These are phyloP conservation scores for Coniella vitis DNA, from an alignment of 2,329 filamentous ascomycete species.

Conservation along the genomic window DNA sequence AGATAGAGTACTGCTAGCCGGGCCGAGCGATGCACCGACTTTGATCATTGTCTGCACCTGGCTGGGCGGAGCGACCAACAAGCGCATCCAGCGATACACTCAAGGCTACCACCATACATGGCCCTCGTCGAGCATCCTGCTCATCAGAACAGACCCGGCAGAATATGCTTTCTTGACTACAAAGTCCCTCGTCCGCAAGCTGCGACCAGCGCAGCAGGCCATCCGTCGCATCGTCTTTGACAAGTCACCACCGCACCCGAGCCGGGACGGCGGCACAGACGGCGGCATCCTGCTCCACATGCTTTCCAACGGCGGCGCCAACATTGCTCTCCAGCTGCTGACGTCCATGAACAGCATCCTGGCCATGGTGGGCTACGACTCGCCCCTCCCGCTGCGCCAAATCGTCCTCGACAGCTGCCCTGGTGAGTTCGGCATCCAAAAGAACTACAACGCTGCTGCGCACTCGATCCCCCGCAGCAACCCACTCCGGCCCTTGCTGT, in stretches of 20 bases:
- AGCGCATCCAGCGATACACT: conserved; percentile 12
- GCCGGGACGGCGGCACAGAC: neutral
- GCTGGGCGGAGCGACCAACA: conserved; percentile 11
- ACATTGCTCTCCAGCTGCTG: conserved; percentile 10
- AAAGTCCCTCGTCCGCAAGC: neutral
- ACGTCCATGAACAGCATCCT: conserved; percentile 8
- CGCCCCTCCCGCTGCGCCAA: conserved; percentile 7
- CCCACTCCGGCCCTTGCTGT: conserved; percentile 5
- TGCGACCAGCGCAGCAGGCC: conserved; percentile 7
- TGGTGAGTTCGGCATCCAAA: conserved; percentile 3
- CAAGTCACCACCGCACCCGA: neutral
- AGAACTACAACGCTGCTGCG: conserved; percentile 5
- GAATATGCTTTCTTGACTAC: conserved; percentile 5
- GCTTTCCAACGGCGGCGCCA: conserved; percentile 10
- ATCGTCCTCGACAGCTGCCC: conserved; percentile 13
- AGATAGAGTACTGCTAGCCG: too few species aligned
- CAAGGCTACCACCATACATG: conserved; percentile 6
- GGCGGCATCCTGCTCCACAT: conserved; percentile 6
- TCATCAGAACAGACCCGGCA: conserved; percentile 7
- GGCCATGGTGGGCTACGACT: neutral
- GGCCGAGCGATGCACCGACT: neutral
- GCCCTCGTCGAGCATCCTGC: conserved; percentile 9
- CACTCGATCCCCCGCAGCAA: neutral
- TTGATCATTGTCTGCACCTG: conserved; percentile 14
- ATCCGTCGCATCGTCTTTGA: conserved; percentile 3